Evolutionary conservation across 257 asterid species (phyloP).

Genomic region (Schizonepeta tenuifolia): DNA sequence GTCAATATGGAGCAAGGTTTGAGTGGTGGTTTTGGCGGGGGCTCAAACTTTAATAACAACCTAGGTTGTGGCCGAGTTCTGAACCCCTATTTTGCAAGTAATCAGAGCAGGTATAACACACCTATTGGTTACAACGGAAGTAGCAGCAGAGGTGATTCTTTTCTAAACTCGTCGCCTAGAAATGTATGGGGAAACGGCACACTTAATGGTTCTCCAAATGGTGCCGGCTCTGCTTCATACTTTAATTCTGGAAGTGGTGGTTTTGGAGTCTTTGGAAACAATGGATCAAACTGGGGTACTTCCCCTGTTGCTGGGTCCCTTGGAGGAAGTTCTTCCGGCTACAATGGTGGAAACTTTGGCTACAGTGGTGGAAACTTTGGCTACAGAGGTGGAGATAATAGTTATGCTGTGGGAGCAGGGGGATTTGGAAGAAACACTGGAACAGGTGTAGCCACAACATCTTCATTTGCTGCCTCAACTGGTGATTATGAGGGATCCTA

Average conservation of each 20-base stretch:
- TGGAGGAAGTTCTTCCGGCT: constrained; percentile 60
- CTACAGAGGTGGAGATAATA: constrained; percentile 62
- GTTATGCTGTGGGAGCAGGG: constrained; percentile 57
- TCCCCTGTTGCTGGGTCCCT: constrained; percentile 57
- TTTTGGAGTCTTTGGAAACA: constrained; percentile 72
- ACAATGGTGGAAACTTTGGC: constrained; percentile 53
- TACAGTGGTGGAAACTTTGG: constrained; percentile 62
- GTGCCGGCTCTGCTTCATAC: constrained; percentile 60
- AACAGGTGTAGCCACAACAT: constrained; percentile 47
- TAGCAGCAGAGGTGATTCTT: constrained; percentile 60
- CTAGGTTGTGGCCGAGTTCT: constrained; percentile 65
- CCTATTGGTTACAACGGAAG: constrained; percentile 68
- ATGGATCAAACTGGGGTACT: constrained; percentile 64
- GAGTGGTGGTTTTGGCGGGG: constrained; percentile 60
- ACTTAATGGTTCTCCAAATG: constrained; percentile 52
- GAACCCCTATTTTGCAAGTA: constrained; percentile 60
- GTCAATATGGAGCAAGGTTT: constrained; percentile 68
- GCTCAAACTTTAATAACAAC: constrained; percentile 61
- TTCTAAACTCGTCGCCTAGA: constrained; percentile 54
- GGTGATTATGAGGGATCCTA: constrained; percentile 46
- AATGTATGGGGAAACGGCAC: constrained; percentile 75
- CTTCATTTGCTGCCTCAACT: constrained; percentile 52
- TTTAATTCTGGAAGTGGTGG: constrained; percentile 61
- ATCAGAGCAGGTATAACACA: constrained; percentile 60
- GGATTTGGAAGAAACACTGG: constrained; percentile 66